Evolutionary conservation across 225 moss, liverwort and hornwort species (phyloP).

Genomic region (Ulota crispa): DNA sequence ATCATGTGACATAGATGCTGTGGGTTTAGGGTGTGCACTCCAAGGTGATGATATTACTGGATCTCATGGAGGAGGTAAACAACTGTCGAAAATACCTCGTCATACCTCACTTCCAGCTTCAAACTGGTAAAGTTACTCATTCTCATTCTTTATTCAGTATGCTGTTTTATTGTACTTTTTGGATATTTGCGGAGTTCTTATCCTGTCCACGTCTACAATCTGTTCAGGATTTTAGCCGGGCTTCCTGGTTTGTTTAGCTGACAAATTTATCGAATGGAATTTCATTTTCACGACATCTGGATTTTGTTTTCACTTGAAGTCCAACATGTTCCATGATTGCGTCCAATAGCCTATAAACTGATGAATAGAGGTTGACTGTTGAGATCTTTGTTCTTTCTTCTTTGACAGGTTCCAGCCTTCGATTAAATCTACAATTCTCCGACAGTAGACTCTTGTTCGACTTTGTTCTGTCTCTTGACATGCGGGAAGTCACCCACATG

Average conservation of each 20-base stretch:
- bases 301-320: neutral
- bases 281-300: neutral
- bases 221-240: neutral
- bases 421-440: conserved; percentile 42
- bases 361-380: neutral
- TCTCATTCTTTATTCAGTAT: conserved; percentile 1
- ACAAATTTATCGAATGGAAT: neutral
- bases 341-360: neutral
- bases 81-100: conserved; percentile 46
- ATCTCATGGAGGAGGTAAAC: conserved; percentile 56
- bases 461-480: conserved; percentile 40
- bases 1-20: conserved; percentile 6
- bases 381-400: neutral
- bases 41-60: conserved; percentile 42
- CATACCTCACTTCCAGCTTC: conserved; percentile 38
- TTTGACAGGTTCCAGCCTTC: conserved; percentile 34
- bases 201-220: neutral
- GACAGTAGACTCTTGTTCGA: conserved; percentile 45
- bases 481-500: conserved; percentile 34
- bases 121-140: conserved; percentile 32
- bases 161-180: neutral
- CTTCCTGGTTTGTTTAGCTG: neutral
- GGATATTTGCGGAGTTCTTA: neutral
- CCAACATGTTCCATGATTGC: neutral
- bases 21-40: conserved; percentile 43